Evolutionary conservation across 805 yeast species (phyloP).

Genomic region (Ascoidea tarda): DNA sequence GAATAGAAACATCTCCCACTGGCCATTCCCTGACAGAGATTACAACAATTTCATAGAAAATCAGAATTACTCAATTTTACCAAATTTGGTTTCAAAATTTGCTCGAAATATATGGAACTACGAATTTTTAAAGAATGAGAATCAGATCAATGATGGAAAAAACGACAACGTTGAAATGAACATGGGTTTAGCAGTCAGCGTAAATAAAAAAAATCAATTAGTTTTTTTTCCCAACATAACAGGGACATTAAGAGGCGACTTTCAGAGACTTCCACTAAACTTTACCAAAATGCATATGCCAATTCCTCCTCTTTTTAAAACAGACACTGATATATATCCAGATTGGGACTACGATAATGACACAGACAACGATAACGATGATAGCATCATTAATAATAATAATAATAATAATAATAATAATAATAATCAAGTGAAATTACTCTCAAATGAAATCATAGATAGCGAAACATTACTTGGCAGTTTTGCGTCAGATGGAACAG

Average conservation of each 20-base stretch:
- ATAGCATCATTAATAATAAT: conserved; percentile 6
- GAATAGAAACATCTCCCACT: conserved; percentile 31
- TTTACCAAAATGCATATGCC: conserved; percentile 19
- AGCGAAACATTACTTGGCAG: too few relatives aligned
- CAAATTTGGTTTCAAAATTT: conserved; percentile 34
- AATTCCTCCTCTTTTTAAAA: conserved; percentile 16
- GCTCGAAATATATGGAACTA: conserved; percentile 42
- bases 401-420: conserved; percentile 9
- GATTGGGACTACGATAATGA: background rate
- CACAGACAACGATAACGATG: conserved; percentile 2
- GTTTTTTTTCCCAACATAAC: conserved; percentile 31
- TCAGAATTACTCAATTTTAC: conserved; percentile 43
- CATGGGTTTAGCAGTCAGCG: conserved; percentile 1
- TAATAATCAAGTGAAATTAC: background rate
- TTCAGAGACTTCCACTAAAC: conserved; percentile 13
- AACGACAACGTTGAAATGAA: conserved; percentile 6
- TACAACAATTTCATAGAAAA: conserved; percentile 32
- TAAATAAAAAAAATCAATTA: conserved; percentile 1
- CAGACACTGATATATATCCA: conserved; percentile 13
- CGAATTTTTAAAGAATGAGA: conserved; percentile 15
- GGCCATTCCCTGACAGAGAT: conserved; percentile 39
- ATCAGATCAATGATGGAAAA: conserved; percentile 10
- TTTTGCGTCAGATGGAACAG: conserved; percentile 15
- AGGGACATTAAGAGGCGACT: conserved; percentile 30
- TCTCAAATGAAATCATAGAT: too few relatives aligned